Evolutionary conservation across 208 protist species (phyloP).

Genomic region (Acanthamoeba divionensis): DNA sequence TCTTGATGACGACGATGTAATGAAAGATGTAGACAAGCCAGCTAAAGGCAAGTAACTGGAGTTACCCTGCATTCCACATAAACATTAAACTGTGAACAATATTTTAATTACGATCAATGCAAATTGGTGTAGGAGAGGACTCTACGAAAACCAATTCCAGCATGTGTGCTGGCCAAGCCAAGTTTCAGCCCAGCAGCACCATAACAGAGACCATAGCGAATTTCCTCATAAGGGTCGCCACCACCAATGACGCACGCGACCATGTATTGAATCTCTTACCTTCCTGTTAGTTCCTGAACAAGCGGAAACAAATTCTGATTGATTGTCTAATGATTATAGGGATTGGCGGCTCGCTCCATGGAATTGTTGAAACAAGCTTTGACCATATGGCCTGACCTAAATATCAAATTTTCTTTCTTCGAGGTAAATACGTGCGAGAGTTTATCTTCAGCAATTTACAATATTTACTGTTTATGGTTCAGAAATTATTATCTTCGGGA

Average conservation of each 20-base stretch:
- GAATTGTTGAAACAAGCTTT: not conserved
- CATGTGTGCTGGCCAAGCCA: not conserved
- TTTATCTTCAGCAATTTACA: not conserved
- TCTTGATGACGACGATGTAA: not conserved
- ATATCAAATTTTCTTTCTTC: conserved; percentile 20
- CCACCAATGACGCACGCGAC: not conserved
- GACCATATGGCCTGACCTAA: not conserved
- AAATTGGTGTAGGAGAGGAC: not conserved
- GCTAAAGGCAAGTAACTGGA: not conserved
- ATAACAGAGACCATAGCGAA: not conserved
- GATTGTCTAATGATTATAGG: not conserved
- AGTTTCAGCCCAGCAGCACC: not conserved
- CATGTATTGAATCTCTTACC: not conserved
- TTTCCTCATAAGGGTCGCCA: not conserved
- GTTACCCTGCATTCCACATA: not conserved
- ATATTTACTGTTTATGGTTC: not conserved
- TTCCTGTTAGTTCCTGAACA: not conserved
- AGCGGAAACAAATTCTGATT: not conserved
- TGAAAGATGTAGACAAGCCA: not conserved
- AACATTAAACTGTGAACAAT: not conserved
- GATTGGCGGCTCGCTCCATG: not conserved
- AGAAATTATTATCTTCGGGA: not conserved
- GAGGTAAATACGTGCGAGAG: not conserved
- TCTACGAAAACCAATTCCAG: not conserved
- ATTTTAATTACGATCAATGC: too few species aligned